Evolutionary conservation across 192 early-diverging fungal species (phyloP).

Genomic region (Geranomyces variabilis): DNA sequence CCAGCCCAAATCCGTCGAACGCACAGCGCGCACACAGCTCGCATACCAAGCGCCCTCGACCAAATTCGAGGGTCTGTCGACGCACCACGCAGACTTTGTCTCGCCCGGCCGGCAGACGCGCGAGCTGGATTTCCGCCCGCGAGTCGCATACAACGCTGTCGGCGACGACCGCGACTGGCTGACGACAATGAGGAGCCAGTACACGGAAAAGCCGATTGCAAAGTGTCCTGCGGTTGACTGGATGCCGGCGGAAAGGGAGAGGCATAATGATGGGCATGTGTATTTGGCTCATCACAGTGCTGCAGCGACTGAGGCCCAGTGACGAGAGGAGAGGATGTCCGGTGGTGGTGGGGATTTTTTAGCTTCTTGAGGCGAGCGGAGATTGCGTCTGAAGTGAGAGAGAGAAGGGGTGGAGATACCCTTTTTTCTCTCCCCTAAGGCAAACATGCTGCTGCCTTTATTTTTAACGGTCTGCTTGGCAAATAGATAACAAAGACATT

Average conservation of each 20-base stretch:
- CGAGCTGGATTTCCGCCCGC: slow-evolving; percentile 45
- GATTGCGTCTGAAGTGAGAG: too few species aligned
- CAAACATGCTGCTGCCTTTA: too few species aligned
- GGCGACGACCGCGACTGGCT: slow-evolving; percentile 53
- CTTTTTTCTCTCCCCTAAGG: too few species aligned
- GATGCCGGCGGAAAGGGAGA: slow-evolving; percentile 31
- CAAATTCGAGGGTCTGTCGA: slow-evolving; percentile 48
- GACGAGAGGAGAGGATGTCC: too few species aligned
- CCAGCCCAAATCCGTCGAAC: slow-evolving; percentile 34
- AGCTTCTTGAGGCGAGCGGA: too few species aligned
- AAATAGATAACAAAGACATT: too few species aligned
- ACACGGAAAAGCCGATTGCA: slow-evolving; percentile 35
- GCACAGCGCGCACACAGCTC: neutral
- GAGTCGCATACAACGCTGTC: slow-evolving; percentile 35
- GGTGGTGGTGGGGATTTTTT: too few species aligned
- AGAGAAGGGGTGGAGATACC: too few species aligned
- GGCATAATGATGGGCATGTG: slow-evolving; percentile 42
- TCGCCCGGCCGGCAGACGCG: slow-evolving; percentile 17
- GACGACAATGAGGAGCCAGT: slow-evolving; percentile 38
- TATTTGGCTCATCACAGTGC: slow-evolving; percentile 26
- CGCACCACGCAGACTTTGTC: slow-evolving; percentile 44
- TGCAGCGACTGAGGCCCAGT: neutral
- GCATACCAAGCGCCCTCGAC: slow-evolving; percentile 18
- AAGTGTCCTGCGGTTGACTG: slow-evolving; percentile 39
- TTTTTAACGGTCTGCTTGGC: too few species aligned